These are phyloP conservation scores for Pseudocercospora macadamiae DNA, from an alignment of 2,329 filamentous ascomycete genomes.

Conservation along the genomic window DNA sequence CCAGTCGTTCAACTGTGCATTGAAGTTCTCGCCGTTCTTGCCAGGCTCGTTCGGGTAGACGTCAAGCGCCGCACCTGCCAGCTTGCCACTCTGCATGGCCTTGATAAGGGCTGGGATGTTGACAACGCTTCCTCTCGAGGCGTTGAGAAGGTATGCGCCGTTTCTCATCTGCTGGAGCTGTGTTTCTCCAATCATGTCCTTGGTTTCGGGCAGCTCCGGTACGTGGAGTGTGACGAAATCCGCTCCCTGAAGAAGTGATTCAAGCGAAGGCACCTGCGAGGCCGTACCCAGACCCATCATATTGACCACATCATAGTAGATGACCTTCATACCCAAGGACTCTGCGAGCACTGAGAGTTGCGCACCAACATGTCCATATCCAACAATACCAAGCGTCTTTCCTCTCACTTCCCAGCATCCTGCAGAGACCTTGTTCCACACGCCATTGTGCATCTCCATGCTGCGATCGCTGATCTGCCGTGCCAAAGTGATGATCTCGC, in stretches of 20 bases:
- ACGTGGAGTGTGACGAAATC: constrained; percentile 97
- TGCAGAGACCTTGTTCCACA: constrained; percentile 96
- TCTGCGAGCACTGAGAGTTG: constrained; percentile 95
- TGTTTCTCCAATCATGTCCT: constrained; percentile 80
- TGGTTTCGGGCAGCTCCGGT: constrained; percentile 88
- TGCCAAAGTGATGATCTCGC: constrained; percentile 87
- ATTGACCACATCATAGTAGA: constrained; percentile 94
- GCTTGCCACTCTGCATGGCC: constrained; percentile 80
- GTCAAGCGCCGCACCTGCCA: constrained; percentile 93
- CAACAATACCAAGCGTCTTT: constrained; percentile 95
- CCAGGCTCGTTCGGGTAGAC: constrained; percentile 94
- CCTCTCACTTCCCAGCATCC: constrained; percentile 98
- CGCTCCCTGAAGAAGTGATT: constrained; percentile 73
- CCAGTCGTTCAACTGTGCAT: constrained; percentile 78
- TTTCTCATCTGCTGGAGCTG: constrained; percentile 89
- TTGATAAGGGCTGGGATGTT: constrained; percentile 91
- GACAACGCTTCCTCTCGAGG: constrained; percentile 88
- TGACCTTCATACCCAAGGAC: constrained; percentile 96
- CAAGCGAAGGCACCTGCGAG: constrained; percentile 76
- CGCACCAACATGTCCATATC: constrained; percentile 95
- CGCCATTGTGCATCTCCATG: constrained; percentile 89
- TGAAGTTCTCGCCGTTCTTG: constrained; percentile 95
- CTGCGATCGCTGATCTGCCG: constrained; percentile 92
- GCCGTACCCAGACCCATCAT: constrained; percentile 93
- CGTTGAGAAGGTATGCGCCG: constrained; percentile 94